Percentiles rank a stretch among this genome's conserved stretches.
These are phyloP conservation scores for Talaromyces liani DNA, from an alignment of 495 filamentous ascomycete species.

Conservation along the genomic window DNA sequence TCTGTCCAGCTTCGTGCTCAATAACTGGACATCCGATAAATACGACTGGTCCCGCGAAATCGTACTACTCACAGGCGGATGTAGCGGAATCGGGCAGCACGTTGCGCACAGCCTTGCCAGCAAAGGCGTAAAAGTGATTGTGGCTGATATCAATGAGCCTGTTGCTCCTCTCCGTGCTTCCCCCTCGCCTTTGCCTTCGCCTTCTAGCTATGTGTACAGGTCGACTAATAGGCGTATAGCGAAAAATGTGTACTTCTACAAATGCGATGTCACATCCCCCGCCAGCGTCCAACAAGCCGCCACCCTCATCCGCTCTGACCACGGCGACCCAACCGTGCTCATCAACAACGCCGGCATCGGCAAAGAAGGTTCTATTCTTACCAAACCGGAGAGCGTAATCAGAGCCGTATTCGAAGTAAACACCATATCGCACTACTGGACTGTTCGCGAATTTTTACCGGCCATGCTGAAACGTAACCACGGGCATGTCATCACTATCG, in stretches of 20 bases:
- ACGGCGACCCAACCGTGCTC: constrained; percentile 46
- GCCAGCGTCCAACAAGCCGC: constrained; percentile 35
- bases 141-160: constrained; percentile 42
- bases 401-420: constrained; percentile 51
- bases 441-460: constrained; percentile 53
- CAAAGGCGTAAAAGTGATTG: constrained; percentile 42
- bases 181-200: neutral
- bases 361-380: constrained; percentile 37
- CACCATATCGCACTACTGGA: constrained; percentile 50
- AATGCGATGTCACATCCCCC: constrained; percentile 47
- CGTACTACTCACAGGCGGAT: constrained; percentile 51
- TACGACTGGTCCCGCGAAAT: constrained; percentile 44
- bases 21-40: constrained; percentile 38
- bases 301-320: constrained; percentile 34
- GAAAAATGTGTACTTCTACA: constrained; percentile 36
- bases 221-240: constrained; percentile 12
- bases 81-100: constrained; percentile 48
- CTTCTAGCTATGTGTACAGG: neutral
- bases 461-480: constrained; percentile 53
- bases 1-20: constrained; percentile 35
- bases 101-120: constrained; percentile 38
- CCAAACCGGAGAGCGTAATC: constrained; percentile 36
- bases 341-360: constrained; percentile 57
- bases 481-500: constrained; percentile 51
- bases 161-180: constrained; percentile 21